Conservation (phyloP, 805 yeast genomes). For the Brettanomyces anomalus region DNA sequence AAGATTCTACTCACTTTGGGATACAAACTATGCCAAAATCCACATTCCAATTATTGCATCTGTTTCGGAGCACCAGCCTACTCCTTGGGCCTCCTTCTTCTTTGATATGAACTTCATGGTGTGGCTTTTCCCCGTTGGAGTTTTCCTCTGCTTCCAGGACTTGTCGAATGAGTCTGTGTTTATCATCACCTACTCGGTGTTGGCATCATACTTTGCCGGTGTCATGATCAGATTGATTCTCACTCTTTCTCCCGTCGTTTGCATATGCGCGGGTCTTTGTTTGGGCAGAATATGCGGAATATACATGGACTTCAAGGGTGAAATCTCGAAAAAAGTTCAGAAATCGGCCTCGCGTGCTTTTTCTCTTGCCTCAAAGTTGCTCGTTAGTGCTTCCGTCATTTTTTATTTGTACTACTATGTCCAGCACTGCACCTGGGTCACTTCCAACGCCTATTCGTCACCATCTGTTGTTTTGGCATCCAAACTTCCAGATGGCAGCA, state of each 20-base stretch:
- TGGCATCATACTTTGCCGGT: constrained; percentile 96
- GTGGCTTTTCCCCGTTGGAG: constrained; percentile 98
- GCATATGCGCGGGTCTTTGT: constrained; percentile 89
- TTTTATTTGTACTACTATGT: constrained; percentile 77
- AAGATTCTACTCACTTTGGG: constrained; percentile 97
- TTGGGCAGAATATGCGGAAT: constrained; percentile 76
- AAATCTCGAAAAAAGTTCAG: constrained; percentile 6
- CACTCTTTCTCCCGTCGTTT: constrained; percentile 91
- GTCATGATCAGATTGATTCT: constrained; percentile 98
- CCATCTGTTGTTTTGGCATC: constrained; percentile 95
- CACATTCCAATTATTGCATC: constrained; percentile 98
- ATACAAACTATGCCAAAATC: constrained; percentile 92
- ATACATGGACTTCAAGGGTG: constrained; percentile 52
- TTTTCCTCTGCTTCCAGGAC: constrained; percentile 83
- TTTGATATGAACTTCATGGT: constrained; percentile 87
- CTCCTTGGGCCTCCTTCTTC: constrained; percentile 99
- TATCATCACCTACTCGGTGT: constrained; percentile 82
- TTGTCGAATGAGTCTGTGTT: constrained; percentile 88
- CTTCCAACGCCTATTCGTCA: constrained; percentile 90
- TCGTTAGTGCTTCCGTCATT: constrained; percentile 59
- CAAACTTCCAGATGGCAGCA: constrained; percentile 75
- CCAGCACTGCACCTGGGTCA: constrained; percentile 95
- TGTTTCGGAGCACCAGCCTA: constrained; percentile 98
- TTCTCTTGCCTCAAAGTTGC: constrained; percentile 42
- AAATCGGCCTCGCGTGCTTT: constrained; percentile 9